Conservation (phyloP, 441 rosid genomes). For the Populus hybrid region DNA sequence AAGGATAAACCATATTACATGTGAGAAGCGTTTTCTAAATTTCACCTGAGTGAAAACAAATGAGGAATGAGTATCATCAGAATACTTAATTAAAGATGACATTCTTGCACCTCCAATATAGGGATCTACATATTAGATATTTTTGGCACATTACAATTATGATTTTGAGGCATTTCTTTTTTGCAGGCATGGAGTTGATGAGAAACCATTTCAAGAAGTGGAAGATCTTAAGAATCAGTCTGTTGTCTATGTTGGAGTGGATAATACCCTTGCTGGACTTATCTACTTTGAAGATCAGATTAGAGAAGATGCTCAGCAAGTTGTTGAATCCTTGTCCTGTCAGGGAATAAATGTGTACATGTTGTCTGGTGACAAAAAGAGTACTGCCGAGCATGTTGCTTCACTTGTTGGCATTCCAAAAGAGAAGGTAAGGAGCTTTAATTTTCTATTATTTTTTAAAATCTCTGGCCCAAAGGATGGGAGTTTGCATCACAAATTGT, state of each 20-base stretch:
- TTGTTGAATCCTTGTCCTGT: constrained; percentile 59
- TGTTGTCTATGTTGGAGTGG: constrained; percentile 80
- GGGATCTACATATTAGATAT: constrained; percentile 2
- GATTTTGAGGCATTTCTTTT: constrained; percentile 10
- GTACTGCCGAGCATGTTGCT: constrained; percentile 83
- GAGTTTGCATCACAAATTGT: not conserved
- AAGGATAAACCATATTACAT: too few species aligned
- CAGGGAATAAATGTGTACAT: constrained; percentile 83
- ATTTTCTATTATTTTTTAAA: not conserved
- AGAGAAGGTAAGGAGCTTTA: constrained; percentile 51
- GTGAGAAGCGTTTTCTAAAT: not conserved
- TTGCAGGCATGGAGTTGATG: constrained; percentile 73
- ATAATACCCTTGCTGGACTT: constrained; percentile 69
- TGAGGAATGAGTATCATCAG: not conserved
- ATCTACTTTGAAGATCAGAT: constrained; percentile 86
- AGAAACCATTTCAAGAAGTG: constrained; percentile 39
- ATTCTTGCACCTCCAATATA: not conserved
- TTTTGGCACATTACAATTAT: not conserved
- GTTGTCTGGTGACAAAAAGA: constrained; percentile 93
- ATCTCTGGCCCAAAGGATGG: not conserved
- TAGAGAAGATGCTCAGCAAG: constrained; percentile 85
- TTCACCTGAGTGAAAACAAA: not conserved
- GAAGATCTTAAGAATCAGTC: constrained; percentile 65
- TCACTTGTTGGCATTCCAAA: constrained; percentile 83
- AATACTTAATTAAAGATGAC: not conserved